Evolutionary conservation across 768 basidiomycete genomes (phyloP).

Genomic region (Lactifluus volemus): DNA sequence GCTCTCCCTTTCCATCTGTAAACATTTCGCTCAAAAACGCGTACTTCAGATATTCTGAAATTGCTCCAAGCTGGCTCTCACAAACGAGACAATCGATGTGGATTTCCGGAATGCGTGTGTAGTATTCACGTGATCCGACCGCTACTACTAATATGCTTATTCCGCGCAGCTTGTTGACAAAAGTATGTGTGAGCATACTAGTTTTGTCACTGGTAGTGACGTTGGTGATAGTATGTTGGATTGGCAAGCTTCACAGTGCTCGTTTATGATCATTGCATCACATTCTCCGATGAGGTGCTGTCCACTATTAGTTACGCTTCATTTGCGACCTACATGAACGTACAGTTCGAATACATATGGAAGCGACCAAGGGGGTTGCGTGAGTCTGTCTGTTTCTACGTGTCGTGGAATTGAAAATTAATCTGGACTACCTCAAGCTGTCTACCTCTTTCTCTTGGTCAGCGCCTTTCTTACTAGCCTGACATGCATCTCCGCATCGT

Average conservation of each 20-base stretch:
- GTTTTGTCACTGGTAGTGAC: neutral
- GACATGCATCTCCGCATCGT: neutral
- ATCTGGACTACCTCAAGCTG: conserved; percentile 20
- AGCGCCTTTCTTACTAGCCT: conserved; percentile 6
- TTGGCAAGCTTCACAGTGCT: conserved; percentile 43
- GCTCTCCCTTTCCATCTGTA: too few species aligned
- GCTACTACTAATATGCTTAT: too few species aligned
- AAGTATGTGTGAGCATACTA: neutral
- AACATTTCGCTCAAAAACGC: neutral
- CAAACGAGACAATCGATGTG: neutral
- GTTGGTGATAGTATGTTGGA: conserved; percentile 38
- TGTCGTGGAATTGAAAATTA: neutral
- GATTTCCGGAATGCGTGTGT: neutral
- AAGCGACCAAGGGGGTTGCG: conserved; percentile 37
- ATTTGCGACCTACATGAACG: neutral
- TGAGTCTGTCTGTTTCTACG: conserved; percentile 24
- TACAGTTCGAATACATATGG: conserved; percentile 45
- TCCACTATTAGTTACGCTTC: too few species aligned
- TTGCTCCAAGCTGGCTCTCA: neutral
- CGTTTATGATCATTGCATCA: conserved; percentile 50
- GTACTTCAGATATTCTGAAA: neutral
- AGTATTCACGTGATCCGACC: neutral
- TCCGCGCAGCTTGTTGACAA: neutral
- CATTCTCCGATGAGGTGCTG: conserved; percentile 38
- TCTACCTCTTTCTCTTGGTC: conserved; percentile 32